Evolutionary conservation across 495 filamentous ascomycete species (phyloP).

Genomic region (Eremomyces bilateralis): DNA sequence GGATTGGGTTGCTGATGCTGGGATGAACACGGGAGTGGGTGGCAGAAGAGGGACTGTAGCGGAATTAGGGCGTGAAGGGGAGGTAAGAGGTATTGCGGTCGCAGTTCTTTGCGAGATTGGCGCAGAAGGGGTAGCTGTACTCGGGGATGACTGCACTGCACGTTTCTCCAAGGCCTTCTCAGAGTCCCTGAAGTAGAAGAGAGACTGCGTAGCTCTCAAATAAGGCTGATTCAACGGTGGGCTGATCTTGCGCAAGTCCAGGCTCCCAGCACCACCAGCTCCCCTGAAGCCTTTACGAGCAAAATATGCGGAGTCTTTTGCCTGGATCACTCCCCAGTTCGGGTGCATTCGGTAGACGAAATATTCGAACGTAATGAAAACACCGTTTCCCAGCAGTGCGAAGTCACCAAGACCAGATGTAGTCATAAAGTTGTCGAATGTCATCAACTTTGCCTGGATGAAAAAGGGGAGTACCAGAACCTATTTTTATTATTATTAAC

Average conservation of each 20-base stretch:
- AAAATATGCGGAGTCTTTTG: conserved; percentile 4
- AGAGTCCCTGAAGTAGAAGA: conserved; percentile 3
- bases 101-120: no score
- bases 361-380: conserved; percentile 12
- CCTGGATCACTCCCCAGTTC: conserved; percentile 12
- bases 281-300: conserved; percentile 9
- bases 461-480: conserved; percentile 11
- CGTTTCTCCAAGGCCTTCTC: conserved; percentile 4
- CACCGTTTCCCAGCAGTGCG: conserved; percentile 9
- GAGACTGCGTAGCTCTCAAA: conserved; percentile 6
- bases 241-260: conserved; percentile 14
- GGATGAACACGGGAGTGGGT: no score
- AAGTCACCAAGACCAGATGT: conserved; percentile 11
- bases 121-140: no score
- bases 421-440: conserved; percentile 9
- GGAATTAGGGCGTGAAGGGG: not conserved
- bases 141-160: conserved; percentile 1
- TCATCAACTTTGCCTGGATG: conserved; percentile 7
- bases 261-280: conserved; percentile 12
- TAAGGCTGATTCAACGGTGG: conserved; percentile 9
- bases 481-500: conserved; percentile 6
- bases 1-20: conserved; percentile 1
- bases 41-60: no score
- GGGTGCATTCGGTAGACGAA: conserved; percentile 13
- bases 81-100: conserved; percentile 6